Percentiles rank a stretch among this genome's conserved stretches.
Evolutionary conservation across 2,329 filamentous ascomycete genomes (phyloP).

Genomic region (Stemphylium beticola): DNA sequence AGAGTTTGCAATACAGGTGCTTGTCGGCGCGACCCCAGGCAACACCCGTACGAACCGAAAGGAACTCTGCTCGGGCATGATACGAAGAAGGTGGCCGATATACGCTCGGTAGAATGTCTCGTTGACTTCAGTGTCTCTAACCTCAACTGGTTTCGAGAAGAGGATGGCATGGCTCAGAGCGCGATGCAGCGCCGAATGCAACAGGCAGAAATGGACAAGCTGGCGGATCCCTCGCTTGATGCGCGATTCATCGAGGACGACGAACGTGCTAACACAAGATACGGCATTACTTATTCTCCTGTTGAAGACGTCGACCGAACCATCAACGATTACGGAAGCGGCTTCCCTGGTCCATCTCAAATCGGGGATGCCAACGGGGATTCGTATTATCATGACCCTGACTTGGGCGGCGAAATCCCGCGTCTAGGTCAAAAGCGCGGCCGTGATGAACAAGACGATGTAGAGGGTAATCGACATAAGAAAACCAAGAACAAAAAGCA

Average conservation of each 20-base stretch:
- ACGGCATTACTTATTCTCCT: constrained; percentile 53
- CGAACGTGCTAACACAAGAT: constrained; percentile 43
- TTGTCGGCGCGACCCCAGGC: constrained; percentile 73
- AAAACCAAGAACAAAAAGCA: constrained; percentile 32
- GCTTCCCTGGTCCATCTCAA: constrained; percentile 2
- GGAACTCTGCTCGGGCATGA: constrained; percentile 89
- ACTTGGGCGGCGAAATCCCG: constrained; percentile 35
- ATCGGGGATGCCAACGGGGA: constrained; percentile 20
- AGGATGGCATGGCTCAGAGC: constrained; percentile 51
- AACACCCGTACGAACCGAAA: constrained; percentile 82
- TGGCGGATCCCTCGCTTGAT: constrained; percentile 53
- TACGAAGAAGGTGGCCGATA: constrained; percentile 87
- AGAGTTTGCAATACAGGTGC: constrained; percentile 85
- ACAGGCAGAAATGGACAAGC: constrained; percentile 61
- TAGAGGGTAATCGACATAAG: constrained; percentile 24
- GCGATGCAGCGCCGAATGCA: constrained; percentile 57
- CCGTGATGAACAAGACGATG: constrained; percentile 36
- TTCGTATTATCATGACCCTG: constrained; percentile 34
- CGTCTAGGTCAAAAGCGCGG: constrained; percentile 42
- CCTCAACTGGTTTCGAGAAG: constrained; percentile 75
- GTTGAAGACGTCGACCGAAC: constrained; percentile 32
- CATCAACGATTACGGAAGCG: constrained; percentile 33
- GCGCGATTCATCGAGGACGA: constrained; percentile 53
- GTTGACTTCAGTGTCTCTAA: constrained; percentile 94
- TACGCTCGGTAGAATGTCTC: constrained; percentile 85